Evolutionary conservation across 202 grass and related monocot species (phyloP), one percentile per base, ranked within the genome.

Genomic region (Digitaria exilis): DNA sequence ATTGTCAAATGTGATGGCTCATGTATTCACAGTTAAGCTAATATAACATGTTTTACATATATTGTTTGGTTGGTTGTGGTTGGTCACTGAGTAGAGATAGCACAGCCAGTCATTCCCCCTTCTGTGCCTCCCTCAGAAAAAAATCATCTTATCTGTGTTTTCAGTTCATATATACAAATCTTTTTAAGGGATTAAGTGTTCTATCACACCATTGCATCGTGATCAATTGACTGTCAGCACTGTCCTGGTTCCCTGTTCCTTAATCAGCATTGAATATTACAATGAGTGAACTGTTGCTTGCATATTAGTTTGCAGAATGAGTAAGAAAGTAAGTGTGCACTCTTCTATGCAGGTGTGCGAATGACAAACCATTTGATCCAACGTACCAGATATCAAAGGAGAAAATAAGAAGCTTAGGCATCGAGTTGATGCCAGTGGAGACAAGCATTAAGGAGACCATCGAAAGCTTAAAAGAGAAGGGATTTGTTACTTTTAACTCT

Each of bases 381-480:
- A 55, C 71, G 16, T 92, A 83, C 73, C 79, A 92, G 67, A 85
- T 92, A 29, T 94, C 91, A 2, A 90, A 80, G 85, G 82, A 92
- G 30, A 92, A 87, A 68, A 52, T 79, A 77, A 83, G 26, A 76
- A 88, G 85, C 43, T 75, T 94, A 71, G 94, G 91, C 4, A 30
- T 92, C 5, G 87, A 97, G 9, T 88, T 86, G 57, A 89, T 30
- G 48, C 87, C 94, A 6, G 17, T 93, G 32, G 75, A 89, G 60
- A 88, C 73, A 22, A 71, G 89, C 44, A 34, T 97, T 62, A 92
- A 92, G 83, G 94, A 97, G 69, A 97, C 94, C 12, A 89, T 97
- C 1, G 87, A 94, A 49, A 92, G 94, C 87, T 71, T 94, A 85
- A 92, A 87, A 77, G 91, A 94, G 73, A 97, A 89, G 35, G 92